Evolutionary conservation across 2,329 filamentous ascomycete genomes (phyloP).

Genomic region (Aspergillus thermomutatus): DNA sequence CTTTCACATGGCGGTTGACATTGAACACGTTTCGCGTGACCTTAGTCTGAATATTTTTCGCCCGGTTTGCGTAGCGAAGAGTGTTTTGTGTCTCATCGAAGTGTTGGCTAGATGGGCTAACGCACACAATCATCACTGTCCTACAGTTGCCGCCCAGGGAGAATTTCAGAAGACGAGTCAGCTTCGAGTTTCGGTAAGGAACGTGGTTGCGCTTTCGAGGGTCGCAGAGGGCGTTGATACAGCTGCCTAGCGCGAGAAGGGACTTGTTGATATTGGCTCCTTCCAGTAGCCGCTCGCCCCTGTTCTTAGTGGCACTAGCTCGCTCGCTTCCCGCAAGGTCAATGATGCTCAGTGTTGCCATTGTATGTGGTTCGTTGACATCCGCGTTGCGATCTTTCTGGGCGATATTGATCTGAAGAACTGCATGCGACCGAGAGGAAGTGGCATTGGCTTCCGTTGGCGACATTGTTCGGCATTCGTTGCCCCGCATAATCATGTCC

Average conservation of each 20-base stretch:
- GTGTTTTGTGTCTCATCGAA: conserved; percentile 99
- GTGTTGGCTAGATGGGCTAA: conserved; percentile 92
- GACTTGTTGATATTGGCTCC: conserved; percentile 99
- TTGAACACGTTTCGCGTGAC: conserved; percentile 99
- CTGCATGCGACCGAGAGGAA: conserved; percentile 93
- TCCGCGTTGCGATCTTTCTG: conserved; percentile 91
- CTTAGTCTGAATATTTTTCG: conserved; percentile 99
- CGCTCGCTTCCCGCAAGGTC: conserved; percentile 94
- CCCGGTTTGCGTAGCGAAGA: conserved; percentile 90
- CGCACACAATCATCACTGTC: conserved; percentile 99
- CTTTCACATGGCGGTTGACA: conserved; percentile 97
- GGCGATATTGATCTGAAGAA: conserved; percentile 93
- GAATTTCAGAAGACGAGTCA: conserved; percentile 93
- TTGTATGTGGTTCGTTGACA: conserved; percentile 91
- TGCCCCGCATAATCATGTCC: conserved; percentile 97
- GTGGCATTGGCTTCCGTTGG: conserved; percentile 97
- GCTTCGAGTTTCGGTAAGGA: conserved; percentile 95
- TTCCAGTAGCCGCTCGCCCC: conserved; percentile 84
- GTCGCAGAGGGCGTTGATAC: conserved; percentile 97
- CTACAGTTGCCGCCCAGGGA: conserved; percentile 96
- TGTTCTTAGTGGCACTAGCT: conserved; percentile 93
- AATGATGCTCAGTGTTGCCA: conserved; percentile 97
- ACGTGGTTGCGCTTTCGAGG: conserved; percentile 88
- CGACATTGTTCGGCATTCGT: conserved; percentile 91
- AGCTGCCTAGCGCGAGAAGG: conserved; percentile 86